Evolutionary conservation across 2,329 filamentous ascomycete species (phyloP).

Genomic region (Cyclaneusma minus): DNA sequence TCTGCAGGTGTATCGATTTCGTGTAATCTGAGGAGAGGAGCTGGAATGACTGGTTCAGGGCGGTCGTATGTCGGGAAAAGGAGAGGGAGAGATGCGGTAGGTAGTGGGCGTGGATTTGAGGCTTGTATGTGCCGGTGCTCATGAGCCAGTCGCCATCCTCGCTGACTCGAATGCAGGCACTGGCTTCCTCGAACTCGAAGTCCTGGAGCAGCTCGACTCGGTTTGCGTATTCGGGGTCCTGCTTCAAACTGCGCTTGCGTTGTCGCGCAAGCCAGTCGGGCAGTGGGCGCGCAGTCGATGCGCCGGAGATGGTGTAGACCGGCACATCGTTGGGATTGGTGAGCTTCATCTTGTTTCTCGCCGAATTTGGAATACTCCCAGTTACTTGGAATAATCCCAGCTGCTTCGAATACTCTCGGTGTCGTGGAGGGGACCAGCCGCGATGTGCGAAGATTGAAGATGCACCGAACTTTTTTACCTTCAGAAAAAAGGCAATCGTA

Average conservation of each 20-base stretch:
- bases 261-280: slow-evolving; percentile 91
- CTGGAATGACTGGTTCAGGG: slow-evolving; percentile 80
- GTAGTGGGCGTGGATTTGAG: slow-evolving; percentile 91
- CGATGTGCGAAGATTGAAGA: too few relatives aligned
- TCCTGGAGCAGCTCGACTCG: slow-evolving; percentile 91
- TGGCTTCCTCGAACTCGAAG: slow-evolving; percentile 95
- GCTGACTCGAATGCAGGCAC: slow-evolving; percentile 74
- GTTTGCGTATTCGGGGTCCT: slow-evolving; percentile 84
- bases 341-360: slow-evolving; percentile 49
- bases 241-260: slow-evolving; percentile 80
- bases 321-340: slow-evolving; percentile 69
- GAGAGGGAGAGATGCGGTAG: slow-evolving; percentile 88
- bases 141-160: slow-evolving; percentile 97
- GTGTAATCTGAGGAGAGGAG: slow-evolving; percentile 83
- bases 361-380: slow-evolving; percentile 2
- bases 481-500: too few relatives aligned
- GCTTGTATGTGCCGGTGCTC: slow-evolving; percentile 68
- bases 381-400: slow-evolving; percentile 1
- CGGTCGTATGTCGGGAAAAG: slow-evolving; percentile 80
- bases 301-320: slow-evolving; percentile 90
- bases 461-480: too few relatives aligned
- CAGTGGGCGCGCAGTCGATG: slow-evolving; percentile 70
- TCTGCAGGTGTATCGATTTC: slow-evolving; percentile 87
- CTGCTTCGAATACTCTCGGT: slow-evolving; percentile 1
- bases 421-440: too few relatives aligned